Evolutionary conservation across 2,329 filamentous ascomycete species (phyloP).

Genomic region (Davidsoniella australis): DNA sequence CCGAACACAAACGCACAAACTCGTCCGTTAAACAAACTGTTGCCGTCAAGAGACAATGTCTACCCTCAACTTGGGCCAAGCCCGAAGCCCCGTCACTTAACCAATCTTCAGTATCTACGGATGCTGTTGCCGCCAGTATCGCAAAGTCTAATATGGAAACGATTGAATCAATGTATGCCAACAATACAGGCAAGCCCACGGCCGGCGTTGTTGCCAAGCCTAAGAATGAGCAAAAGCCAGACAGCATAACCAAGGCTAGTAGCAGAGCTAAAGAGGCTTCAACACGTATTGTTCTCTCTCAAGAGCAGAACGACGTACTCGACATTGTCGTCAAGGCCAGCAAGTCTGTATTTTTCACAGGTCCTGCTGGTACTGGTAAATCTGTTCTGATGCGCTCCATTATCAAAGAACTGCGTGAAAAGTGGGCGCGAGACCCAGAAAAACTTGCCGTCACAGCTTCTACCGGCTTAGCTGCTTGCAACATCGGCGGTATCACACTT

Average conservation of each 20-base stretch:
- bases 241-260: neutral
- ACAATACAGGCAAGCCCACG: neutral
- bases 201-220: neutral
- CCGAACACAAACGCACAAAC: too few species aligned
- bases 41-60: slow-evolving; percentile 8
- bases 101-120: neutral
- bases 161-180: slow-evolving; percentile 2
- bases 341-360: slow-evolving; percentile 94
- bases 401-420: slow-evolving; percentile 62
- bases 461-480: slow-evolving; percentile 88
- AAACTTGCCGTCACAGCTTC: slow-evolving; percentile 86
- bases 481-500: slow-evolving; percentile 86
- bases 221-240: neutral
- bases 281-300: slow-evolving; percentile 49
- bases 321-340: slow-evolving; percentile 63
- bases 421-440: slow-evolving; percentile 61
- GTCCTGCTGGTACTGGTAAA: slow-evolving; percentile 91
- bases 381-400: slow-evolving; percentile 90
- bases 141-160: too few species aligned
- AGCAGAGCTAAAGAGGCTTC: neutral
- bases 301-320: slow-evolving; percentile 72
- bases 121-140: neutral
- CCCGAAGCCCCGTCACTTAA: neutral
- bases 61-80: neutral
- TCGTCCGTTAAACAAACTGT: neutral